Conservation (phyloP, 176 grass and related monocot genomes). For the Chrysopogon serrulatus region DNA sequence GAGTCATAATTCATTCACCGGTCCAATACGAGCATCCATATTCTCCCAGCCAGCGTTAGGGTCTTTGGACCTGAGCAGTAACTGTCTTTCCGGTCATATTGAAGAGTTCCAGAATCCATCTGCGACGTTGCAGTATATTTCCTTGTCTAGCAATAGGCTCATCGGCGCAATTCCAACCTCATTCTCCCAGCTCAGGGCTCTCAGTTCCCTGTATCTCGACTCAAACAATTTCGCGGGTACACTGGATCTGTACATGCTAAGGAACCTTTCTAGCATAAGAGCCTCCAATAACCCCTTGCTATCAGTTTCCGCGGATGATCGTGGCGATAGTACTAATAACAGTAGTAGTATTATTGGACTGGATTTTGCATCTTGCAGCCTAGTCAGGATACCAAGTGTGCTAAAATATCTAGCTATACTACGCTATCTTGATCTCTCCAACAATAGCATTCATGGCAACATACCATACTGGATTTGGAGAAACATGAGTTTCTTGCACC, state of each 20-base stretch:
- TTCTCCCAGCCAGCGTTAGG: constrained; percentile 29
- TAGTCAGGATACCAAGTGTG: not conserved
- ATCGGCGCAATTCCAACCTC: not conserved
- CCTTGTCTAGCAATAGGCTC: not conserved
- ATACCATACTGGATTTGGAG: constrained; percentile 50
- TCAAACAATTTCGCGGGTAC: constrained; percentile 25
- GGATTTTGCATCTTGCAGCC: not conserved
- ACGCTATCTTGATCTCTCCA: constrained; percentile 55
- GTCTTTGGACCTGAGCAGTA: constrained; percentile 15
- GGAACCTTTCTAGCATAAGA: constrained; percentile 12
- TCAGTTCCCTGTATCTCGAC: not conserved
- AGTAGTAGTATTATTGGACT: not conserved
- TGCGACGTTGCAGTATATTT: not conserved
- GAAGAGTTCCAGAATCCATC: not conserved
- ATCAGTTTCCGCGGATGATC: not conserved
- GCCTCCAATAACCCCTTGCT: not conserved
- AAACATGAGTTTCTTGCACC: not conserved
- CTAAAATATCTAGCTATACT: too few species aligned
- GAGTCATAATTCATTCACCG: constrained; percentile 19
- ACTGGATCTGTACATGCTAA: constrained; percentile 11
- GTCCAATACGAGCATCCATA: constrained; percentile 20
- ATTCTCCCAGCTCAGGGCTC: not conserved
- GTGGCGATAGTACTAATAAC: not conserved
- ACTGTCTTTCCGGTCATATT: not conserved
- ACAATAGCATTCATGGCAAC: constrained; percentile 31